These are phyloP conservation scores for Chaetomium strumarium DNA, from an alignment of 2,329 filamentous ascomycete species.

Conservation along the genomic window DNA sequence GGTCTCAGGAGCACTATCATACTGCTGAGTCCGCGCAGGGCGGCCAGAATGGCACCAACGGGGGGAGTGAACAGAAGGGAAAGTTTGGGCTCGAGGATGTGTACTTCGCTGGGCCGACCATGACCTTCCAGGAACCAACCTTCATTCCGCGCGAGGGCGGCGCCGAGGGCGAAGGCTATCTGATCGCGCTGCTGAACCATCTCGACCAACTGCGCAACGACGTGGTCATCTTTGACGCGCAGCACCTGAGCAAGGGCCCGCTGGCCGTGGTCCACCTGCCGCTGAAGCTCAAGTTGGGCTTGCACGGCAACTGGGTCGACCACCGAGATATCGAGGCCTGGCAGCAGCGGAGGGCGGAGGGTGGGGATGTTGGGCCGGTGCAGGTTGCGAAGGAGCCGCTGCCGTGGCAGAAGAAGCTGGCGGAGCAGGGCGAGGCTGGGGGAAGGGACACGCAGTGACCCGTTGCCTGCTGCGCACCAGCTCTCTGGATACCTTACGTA, in stretches of 20 bases:
- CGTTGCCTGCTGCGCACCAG: too few relatives aligned
- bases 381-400: conserved; percentile 19
- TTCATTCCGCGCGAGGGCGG: conserved; percentile 42
- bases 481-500: too few relatives aligned
- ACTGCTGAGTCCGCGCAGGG: not conserved
- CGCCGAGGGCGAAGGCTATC: conserved; percentile 45
- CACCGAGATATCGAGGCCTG: conserved; percentile 39
- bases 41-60: not conserved
- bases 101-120: conserved; percentile 40
- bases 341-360: conserved; percentile 31
- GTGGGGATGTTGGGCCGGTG: conserved; percentile 33
- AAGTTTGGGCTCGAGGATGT: conserved; percentile 33
- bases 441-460: not conserved
- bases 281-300: conserved; percentile 35
- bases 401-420: conserved; percentile 22
- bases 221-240: conserved; percentile 39
- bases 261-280: conserved; percentile 37
- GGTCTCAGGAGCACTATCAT: conserved; percentile 26
- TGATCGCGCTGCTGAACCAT: conserved; percentile 41
- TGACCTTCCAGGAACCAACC: conserved; percentile 47
- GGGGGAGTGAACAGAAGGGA: conserved; percentile 17
- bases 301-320: conserved; percentile 41
- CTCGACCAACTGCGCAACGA: conserved; percentile 41
- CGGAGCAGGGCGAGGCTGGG: not conserved
- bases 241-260: conserved; percentile 34